Base-by-base conservation (phyloP, 345 rosid genomes). In the Orychophragmus violaceus region DNA sequence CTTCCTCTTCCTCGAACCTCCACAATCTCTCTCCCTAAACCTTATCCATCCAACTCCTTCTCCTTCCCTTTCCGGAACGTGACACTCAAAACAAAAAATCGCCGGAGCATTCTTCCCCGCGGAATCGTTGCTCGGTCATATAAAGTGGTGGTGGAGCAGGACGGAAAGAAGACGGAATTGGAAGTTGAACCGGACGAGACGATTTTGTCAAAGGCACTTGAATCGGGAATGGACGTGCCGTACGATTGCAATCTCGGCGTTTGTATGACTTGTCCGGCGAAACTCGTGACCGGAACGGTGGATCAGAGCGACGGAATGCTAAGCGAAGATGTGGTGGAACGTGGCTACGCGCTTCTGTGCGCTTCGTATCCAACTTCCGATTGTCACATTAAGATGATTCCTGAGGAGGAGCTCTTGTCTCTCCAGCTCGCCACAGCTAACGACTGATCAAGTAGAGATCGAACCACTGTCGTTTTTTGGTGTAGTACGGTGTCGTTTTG, bases 291-390 rank as follows among this genome's bases (percentile, higher is more conserved):
- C 13, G 96, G 99, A 17, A 46, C 78, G 0, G 95, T 94, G 11
- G 96, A 94, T 80, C 97, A 94, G 81, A 88, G 96, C 66, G 99
- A 85, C 18, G 97, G 99, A 12, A 94, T 90, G 99, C 87, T 90
- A 24, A 90, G 97, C 62, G 99, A 94, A 52, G 99, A 94, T 64
- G 99, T 94, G 24, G 89, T 94, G 65, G 99, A 85, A 39, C 72
- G 92, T 27, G 99, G 99, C 2, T 94, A 82, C 21, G 80, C 96
- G 4, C 85, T 90, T 72, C 76, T 94, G 0, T 94, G 99, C 63
- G 92, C 79, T 0, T 64, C 99, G 14, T 87, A 94, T 71, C 97
- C 99, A 0, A 79, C 72, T 25, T 94, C 97, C 0, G 97, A 90
- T 78, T 94, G 99, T 71, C 84, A 10, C 33, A 79, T 94, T 66